Conservation (phyloP, 805 yeast genomes). For the Debaryomyces castellii region DNA sequence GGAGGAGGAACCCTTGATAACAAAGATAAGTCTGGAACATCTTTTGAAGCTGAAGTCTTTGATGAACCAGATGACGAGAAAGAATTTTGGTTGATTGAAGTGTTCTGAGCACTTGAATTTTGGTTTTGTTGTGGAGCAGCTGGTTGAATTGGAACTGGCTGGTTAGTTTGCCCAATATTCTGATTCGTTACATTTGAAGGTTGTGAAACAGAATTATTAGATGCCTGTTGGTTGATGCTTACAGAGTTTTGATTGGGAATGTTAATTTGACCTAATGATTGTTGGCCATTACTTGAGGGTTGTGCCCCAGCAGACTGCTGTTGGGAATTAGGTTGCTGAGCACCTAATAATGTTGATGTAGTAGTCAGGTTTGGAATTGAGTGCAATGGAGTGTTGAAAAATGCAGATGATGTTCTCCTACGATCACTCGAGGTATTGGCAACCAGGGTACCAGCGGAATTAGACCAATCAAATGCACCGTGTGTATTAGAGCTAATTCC, state of each 20-base stretch:
- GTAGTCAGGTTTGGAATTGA: constrained; percentile 12
- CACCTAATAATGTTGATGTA: constrained; percentile 13
- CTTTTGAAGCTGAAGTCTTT: constrained; percentile 22
- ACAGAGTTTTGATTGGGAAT: constrained; percentile 6
- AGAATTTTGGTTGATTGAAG: constrained; percentile 6
- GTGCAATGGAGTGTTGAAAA: constrained; percentile 38
- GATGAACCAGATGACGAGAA: background rate
- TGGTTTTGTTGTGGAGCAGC: constrained; percentile 4
- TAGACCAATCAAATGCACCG: constrained; percentile 34
- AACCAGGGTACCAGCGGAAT: constrained; percentile 11
- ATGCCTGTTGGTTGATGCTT: constrained; percentile 1
- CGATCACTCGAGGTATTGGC: constrained; percentile 26
- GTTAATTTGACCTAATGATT: constrained; percentile 3
- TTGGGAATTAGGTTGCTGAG: constrained; percentile 9
- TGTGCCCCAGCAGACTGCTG: constrained; percentile 14
- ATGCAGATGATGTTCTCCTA: constrained; percentile 55
- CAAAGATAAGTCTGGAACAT: constrained; percentile 65
- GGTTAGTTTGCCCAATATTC: constrained; percentile 2
- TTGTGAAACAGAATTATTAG: constrained; percentile 15
- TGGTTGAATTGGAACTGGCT: constrained; percentile 1
- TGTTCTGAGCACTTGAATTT: constrained; percentile 5
- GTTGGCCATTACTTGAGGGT: constrained; percentile 7
- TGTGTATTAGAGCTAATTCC: constrained; percentile 14
- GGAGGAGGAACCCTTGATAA: constrained; percentile 84
- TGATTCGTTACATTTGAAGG: constrained; percentile 11